phyloP scores from a whole-genome alignment of 108 stramenopile species.

The Pinguiococcus pyrenoidosus region DNA sequence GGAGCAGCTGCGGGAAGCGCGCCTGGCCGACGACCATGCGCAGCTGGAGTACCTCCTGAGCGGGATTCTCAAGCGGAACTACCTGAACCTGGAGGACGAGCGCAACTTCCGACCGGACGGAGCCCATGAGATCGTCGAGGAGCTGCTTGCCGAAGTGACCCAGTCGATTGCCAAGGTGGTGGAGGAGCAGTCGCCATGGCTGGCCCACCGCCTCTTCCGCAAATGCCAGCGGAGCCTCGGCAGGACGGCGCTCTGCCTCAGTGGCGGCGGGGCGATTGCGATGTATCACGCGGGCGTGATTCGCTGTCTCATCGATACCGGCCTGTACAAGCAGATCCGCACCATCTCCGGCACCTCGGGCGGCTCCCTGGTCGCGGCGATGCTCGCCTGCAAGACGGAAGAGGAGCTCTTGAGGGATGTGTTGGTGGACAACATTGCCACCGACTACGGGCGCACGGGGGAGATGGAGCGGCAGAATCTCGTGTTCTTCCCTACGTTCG shows the following conservation, averaged over 20 bases:
- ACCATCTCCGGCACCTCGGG: constrained; percentile 77
- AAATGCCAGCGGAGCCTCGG: constrained; percentile 77
- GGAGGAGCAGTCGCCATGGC: not conserved
- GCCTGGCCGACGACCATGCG: no score
- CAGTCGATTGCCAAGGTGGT: not conserved
- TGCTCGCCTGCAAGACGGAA: constrained; percentile 61
- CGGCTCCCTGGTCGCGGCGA: constrained; percentile 70
- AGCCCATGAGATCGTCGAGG: not conserved
- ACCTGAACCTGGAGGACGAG: constrained; percentile 63
- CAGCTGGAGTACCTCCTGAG: no score
- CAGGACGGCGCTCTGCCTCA: constrained; percentile 69
- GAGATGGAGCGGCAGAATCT: constrained; percentile 59
- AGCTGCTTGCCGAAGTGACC: not conserved
- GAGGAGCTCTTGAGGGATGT: constrained; percentile 59
- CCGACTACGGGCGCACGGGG: constrained; percentile 63
- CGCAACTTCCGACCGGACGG: constrained; percentile 19
- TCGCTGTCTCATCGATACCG: constrained; percentile 58
- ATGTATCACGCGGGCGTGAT: constrained; percentile 85
- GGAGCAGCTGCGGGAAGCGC: no score
- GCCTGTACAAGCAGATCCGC: constrained; percentile 59
- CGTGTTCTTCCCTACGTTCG: constrained; percentile 64
- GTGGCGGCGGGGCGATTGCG: constrained; percentile 69
- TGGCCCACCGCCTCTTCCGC: constrained; percentile 28
- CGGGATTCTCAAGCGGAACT: constrained; percentile 72
- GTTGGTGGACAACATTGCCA: constrained; percentile 59